phyloP scores from a whole-genome alignment of 1,284 basidiomycete species.

The Austroboletus niveus region DNA sequence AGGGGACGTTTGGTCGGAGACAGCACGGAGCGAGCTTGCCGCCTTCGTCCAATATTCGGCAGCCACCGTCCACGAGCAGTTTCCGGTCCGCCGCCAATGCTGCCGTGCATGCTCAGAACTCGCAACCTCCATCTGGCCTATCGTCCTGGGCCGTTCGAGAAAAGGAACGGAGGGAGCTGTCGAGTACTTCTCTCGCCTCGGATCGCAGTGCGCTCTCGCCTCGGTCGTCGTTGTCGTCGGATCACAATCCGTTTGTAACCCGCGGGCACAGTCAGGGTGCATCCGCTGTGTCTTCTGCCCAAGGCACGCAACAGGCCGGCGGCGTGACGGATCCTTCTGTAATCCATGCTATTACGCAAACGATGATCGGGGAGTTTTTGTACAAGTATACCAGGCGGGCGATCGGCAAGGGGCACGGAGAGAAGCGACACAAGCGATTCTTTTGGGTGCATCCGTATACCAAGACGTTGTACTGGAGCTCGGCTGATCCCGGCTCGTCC shows the following conservation, averaged over 20 bases:
- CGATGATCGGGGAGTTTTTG: slow-evolving; percentile 99
- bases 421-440: slow-evolving; percentile 91
- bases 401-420: slow-evolving; percentile 90
- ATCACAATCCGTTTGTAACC: slow-evolving; percentile 50
- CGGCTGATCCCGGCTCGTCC: slow-evolving; percentile 87
- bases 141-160: slow-evolving; percentile 48
- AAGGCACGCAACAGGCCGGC: slow-evolving; percentile 14
- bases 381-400: slow-evolving; percentile 95
- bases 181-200: slow-evolving; percentile 62
- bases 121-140: slow-evolving; percentile 39
- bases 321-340: slow-evolving; percentile 76
- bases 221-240: slow-evolving; percentile 77
- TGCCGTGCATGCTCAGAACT: slow-evolving; percentile 46
- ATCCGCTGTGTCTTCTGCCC: slow-evolving; percentile 41
- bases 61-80: slow-evolving; percentile 75
- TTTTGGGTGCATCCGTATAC: slow-evolving; percentile 99
- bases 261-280: slow-evolving; percentile 34
- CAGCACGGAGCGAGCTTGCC: slow-evolving; percentile 71
- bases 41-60: slow-evolving; percentile 60
- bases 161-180: slow-evolving; percentile 54
- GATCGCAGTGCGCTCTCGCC: slow-evolving; percentile 65
- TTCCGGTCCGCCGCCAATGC: slow-evolving; percentile 72
- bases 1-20: slow-evolving; percentile 45
- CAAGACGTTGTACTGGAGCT: slow-evolving; percentile 96
- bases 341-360: slow-evolving; percentile 97